Base-by-base conservation (phyloP, 2,329 filamentous ascomycete species). In the Penicillium sp. region DNA sequence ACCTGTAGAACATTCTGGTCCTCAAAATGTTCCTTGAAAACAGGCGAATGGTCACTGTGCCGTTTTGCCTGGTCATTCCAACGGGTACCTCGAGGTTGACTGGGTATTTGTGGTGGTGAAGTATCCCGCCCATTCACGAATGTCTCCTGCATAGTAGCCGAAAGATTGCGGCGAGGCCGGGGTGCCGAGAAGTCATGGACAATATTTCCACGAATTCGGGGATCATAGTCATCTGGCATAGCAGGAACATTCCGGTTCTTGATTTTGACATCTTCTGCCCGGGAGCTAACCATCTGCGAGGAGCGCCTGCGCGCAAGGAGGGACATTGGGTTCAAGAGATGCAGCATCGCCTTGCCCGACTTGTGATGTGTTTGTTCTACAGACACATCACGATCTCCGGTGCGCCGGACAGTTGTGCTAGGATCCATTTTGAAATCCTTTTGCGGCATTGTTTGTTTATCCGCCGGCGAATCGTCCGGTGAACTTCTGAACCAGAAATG, bases 151-250 rank as follows among this genome's bases (percentile, higher is more conserved):
- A 62, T 59, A 10, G 64, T 59, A 11, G 61, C 58, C 9, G 69
- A 71, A 12, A 73, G 53, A 59, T 74, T 72, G 9, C 71, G 68
- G 51, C 79, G 78, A 40, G 78, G 73, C 49, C 83, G 76, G 6
- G 84, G 85, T 4, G 81, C 82, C 46, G 83, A 86, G 67, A 87
- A 88, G 63, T 88, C 85, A 71, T 88, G 84, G 1, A 87, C 78
- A 22, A 84, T 80, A 46, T 82, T 85, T 17, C 84, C 85, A 50
- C 82, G 79, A 56, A 87, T 87, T 50, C 84, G 78, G 12, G 84
- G 84, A 62, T 86, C 84, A 64, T 84, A 86, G 62, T 85, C 81
- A 55, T 84, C 83, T 2, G 83, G 82, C 50, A 83, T 77, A 2
- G 80, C 77, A 50, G 78, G 75, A 17, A 81, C 73, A 48, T 75